phyloP scores from a whole-genome alignment of 1,284 basidiomycete genomes.

The Ceratobasidium theobromae region DNA sequence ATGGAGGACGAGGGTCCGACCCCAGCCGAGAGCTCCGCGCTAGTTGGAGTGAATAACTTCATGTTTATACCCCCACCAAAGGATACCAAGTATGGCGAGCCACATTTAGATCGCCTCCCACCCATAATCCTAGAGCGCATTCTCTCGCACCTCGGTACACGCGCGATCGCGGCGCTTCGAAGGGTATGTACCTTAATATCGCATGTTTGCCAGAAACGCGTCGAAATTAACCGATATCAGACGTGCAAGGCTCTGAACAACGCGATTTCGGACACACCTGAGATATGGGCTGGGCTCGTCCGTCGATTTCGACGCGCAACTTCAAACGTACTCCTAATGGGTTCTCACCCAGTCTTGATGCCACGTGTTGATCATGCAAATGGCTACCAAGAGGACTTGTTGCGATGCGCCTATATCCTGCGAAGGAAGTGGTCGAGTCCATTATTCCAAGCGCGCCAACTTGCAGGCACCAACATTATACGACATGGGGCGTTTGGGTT shows the following conservation, averaged over 20 bases:
- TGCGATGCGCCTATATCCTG: constrained; percentile 1
- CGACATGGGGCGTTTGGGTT: neutral
- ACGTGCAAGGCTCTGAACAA: constrained; percentile 1
- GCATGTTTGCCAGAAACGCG: neutral
- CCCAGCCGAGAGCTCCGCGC: neutral
- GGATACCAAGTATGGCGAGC: constrained; percentile 2
- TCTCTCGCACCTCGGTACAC: neutral
- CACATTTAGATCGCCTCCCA: constrained; percentile 8
- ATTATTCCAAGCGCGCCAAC: neutral
- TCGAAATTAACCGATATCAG: neutral
- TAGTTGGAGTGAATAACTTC: neutral
- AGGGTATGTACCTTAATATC: neutral
- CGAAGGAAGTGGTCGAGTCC: neutral
- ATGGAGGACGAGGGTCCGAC: neutral
- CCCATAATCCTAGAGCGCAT: neutral
- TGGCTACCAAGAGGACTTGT: constrained; percentile 7
- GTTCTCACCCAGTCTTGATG: neutral
- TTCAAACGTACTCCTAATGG: neutral
- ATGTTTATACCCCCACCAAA: neutral
- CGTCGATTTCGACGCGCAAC: neutral
- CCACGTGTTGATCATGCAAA: neutral
- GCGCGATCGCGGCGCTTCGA: neutral
- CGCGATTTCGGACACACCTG: neutral
- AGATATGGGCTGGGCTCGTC: neutral
- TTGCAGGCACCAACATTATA: neutral